Conservation (phyloP, 495 filamentous ascomycete species). For the Aspergillus mulundensis region DNA sequence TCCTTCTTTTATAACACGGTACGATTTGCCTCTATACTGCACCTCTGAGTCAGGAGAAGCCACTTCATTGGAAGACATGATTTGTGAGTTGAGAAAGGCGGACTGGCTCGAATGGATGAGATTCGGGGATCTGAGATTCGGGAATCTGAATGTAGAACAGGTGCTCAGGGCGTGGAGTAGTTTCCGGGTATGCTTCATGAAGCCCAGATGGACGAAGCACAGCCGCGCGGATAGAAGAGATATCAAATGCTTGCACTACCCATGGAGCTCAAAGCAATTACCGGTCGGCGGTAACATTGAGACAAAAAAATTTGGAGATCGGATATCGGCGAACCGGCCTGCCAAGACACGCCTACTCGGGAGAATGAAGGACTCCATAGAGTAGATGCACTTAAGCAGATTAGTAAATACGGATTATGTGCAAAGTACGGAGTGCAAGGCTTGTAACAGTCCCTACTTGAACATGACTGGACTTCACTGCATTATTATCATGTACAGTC, state of each 20-base stretch:
- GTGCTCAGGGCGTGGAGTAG: neutral
- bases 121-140: neutral
- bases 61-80: neutral
- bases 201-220: neutral
- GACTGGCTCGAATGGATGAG: neutral
- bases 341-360: neutral
- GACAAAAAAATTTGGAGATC: neutral
- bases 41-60: constrained; percentile 18
- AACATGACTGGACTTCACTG: neutral
- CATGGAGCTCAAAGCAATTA: neutral
- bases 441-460: neutral
- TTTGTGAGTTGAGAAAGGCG: neutral
- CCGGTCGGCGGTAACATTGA: neutral
- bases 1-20: constrained; percentile 65
- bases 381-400: too few relatives aligned
- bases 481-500: too few relatives aligned
- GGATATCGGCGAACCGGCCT: constrained; percentile 1
- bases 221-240: neutral
- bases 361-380: neutral
- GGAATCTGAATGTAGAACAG: neutral
- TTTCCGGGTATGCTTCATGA: constrained; percentile 6
- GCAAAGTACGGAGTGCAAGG: too few relatives aligned
- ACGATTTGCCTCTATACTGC: constrained; percentile 47
- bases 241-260: neutral
- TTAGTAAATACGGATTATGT: too few relatives aligned